These are phyloP conservation scores for Coemansia sp. DNA, from an alignment of 192 early-diverging fungal genomes.

Conservation along the genomic window DNA sequence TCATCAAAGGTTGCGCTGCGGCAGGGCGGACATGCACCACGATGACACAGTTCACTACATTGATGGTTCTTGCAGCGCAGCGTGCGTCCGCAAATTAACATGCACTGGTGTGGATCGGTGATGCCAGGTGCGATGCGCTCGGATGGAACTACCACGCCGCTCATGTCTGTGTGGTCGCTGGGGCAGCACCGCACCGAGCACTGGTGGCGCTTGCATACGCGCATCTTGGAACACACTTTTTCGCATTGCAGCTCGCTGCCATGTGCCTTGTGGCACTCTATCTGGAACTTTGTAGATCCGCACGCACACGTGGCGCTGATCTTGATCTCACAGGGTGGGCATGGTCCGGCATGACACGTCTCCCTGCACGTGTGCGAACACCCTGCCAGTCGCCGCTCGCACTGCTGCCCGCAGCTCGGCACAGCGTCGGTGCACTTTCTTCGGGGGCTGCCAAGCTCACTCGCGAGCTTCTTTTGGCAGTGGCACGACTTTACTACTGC, in stretches of 20 bases:
- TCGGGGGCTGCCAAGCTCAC: conserved; percentile 24
- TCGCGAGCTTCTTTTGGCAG: conserved; percentile 27
- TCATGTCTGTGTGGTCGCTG: conserved; percentile 22
- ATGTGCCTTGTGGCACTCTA: conserved; percentile 27
- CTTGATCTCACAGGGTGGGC: conserved; percentile 58
- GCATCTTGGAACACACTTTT: conserved; percentile 60
- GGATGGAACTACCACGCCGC: conserved; percentile 28
- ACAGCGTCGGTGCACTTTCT: conserved; percentile 43
- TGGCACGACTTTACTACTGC: conserved; percentile 28
- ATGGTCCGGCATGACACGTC: conserved; percentile 64
- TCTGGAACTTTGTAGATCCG: conserved; percentile 42
- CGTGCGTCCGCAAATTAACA: conserved; percentile 66
- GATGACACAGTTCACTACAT: conserved; percentile 78
- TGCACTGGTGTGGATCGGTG: conserved; percentile 62
- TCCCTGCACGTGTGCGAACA: conserved; percentile 65
- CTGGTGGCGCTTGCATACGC: conserved; percentile 71
- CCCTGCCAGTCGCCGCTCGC: conserved; percentile 20
- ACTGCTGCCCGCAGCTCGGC: conserved; percentile 40
- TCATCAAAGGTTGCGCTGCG: conserved; percentile 78
- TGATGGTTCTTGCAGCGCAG: conserved; percentile 80
- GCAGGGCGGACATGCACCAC: conserved; percentile 74
- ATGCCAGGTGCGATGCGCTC: conserved; percentile 21
- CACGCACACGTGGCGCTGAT: conserved; percentile 66
- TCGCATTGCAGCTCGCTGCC: conserved; percentile 60
- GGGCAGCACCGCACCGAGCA: conserved; percentile 70